phyloP scores from a whole-genome alignment of 179 eudicot species.

The Patellifolia procumbens region DNA sequence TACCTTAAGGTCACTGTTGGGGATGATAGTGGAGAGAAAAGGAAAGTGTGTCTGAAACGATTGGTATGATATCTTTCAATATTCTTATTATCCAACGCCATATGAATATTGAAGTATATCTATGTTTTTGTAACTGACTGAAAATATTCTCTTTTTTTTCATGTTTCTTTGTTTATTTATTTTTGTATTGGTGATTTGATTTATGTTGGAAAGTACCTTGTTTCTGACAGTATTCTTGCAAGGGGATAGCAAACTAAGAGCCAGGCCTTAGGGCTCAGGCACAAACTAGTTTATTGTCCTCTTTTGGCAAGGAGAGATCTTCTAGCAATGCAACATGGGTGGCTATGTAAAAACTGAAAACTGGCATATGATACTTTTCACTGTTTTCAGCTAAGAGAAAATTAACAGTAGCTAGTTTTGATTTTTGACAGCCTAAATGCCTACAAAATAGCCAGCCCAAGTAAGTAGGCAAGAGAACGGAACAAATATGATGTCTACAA shows the following conservation, averaged over 20 bases:
- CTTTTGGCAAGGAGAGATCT: neutral
- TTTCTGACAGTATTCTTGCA: neutral
- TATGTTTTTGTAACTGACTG: neutral
- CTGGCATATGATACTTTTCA: neutral
- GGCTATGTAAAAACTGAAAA: neutral
- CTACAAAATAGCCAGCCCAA: neutral
- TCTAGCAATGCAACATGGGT: neutral
- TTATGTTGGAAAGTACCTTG: neutral
- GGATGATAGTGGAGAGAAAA: conserved; percentile 22
- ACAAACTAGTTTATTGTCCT: neutral
- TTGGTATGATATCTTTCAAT: conserved; percentile 30
- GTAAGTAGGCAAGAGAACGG: neutral
- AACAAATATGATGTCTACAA: neutral
- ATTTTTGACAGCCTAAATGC: neutral
- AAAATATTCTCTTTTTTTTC: neutral
- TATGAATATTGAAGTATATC: neutral
- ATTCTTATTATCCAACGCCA: neutral
- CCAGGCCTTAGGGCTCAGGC: neutral
- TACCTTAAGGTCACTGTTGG: conserved; percentile 30
- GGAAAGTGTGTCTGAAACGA: conserved; percentile 24
- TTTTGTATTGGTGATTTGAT: no score
- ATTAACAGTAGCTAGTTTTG: neutral
- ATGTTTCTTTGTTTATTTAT: neutral
- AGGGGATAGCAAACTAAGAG: neutral
- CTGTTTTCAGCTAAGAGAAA: no score